Evolutionary conservation across 1,284 basidiomycete species (phyloP).

Genomic region (Vanrija sp.): DNA sequence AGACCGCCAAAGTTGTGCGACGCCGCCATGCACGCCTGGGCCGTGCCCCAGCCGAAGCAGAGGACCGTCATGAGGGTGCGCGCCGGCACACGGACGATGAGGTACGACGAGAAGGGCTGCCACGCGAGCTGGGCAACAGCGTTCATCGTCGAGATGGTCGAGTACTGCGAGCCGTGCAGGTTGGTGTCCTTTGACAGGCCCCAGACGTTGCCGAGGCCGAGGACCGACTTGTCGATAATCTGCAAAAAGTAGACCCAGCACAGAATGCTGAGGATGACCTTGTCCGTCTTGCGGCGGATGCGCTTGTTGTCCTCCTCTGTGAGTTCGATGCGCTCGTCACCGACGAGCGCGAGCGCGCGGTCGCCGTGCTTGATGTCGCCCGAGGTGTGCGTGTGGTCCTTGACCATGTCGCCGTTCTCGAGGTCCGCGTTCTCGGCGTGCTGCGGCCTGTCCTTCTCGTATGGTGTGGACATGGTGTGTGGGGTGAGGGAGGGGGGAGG

Average conservation of each 20-base stretch:
- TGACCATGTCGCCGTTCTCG: not conserved
- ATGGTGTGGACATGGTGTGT: not conserved
- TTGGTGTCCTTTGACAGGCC: conserved; percentile 34
- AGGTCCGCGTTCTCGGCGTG: not conserved
- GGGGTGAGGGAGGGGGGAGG: not conserved
- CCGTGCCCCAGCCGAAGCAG: conserved; percentile 38
- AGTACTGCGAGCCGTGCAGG: conserved; percentile 35
- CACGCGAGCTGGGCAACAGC: conserved; percentile 44
- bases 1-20: conserved; percentile 28
- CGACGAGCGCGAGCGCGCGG: conserved; percentile 18
- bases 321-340: conserved; percentile 25
- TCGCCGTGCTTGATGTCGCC: conserved; percentile 21
- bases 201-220: conserved; percentile 12
- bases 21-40: conserved; percentile 36
- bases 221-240: conserved; percentile 39
- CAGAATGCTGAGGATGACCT: conserved; percentile 31
- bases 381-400: conserved; percentile 2
- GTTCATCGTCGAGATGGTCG: conserved; percentile 32
- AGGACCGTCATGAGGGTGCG: conserved; percentile 42
- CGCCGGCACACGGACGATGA: conserved; percentile 41
- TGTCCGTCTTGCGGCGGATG: conserved; percentile 31
- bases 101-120: conserved; percentile 46
- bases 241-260: conserved; percentile 42
- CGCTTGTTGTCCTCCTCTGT: conserved; percentile 28
- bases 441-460: not conserved